Percentiles rank a stretch among this genome's conserved stretches.
Conservation (phyloP, 2,329 filamentous ascomycete genomes). For the Talaromyces sp. region DNA sequence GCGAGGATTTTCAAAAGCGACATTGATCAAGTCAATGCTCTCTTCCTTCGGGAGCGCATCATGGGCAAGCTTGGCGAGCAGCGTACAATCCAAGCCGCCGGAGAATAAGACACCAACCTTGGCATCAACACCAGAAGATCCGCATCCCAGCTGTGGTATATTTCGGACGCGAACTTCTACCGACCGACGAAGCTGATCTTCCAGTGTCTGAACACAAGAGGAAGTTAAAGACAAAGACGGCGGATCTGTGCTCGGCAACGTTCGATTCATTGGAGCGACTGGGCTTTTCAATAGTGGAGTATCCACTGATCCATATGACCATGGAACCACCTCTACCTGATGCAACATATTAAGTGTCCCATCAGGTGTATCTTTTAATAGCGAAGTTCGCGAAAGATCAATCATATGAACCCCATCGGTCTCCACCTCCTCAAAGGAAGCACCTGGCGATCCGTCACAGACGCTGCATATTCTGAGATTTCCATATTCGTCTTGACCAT, state of each 20-base stretch:
- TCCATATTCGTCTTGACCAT: constrained; percentile 44
- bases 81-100: constrained; percentile 86
- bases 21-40: constrained; percentile 82
- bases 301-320: constrained; percentile 11
- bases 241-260: constrained; percentile 26
- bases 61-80: constrained; percentile 75
- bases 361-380: not conserved
- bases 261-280: constrained; percentile 43
- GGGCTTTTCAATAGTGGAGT: constrained; percentile 27
- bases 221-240: constrained; percentile 38
- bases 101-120: constrained; percentile 81
- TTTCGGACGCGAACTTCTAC: constrained; percentile 60
- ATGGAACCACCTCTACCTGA: constrained; percentile 14
- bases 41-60: constrained; percentile 66
- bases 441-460: constrained; percentile 47
- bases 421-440: constrained; percentile 71
- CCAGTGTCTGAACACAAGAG: constrained; percentile 50
- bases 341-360: not conserved
- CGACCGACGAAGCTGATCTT: constrained; percentile 54
- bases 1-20: constrained; percentile 92
- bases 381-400: constrained; percentile 42
- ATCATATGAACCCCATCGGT: constrained; percentile 75
- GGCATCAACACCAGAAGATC: constrained; percentile 23
- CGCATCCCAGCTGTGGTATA: constrained; percentile 55
- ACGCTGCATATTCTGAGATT: constrained; percentile 65